Evolutionary conservation across 2,329 filamentous ascomycete genomes (phyloP), one percentile per base, ranked within the genome.

Genomic region (Ophiostoma fasciatum): DNA sequence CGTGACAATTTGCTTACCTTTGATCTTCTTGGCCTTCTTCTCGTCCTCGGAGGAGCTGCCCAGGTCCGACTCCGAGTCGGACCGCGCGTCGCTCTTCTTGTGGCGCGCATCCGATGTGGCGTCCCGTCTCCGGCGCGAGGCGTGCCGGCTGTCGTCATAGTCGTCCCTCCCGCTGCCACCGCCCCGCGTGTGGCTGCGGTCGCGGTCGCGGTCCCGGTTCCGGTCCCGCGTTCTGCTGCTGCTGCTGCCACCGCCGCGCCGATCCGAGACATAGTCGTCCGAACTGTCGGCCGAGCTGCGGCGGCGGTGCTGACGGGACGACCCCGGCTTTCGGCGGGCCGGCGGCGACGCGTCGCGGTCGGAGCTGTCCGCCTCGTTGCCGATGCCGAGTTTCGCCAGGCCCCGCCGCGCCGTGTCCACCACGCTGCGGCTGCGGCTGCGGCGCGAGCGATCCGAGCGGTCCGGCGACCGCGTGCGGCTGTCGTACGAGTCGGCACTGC

Each of bases 391-490:
- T 50, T 70, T 74, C 45, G 73, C 71, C 26, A 78, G 58, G 36
- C 71, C 63, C 41, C 71, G 71, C 38, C 74, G 69, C 15, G 72
- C 70, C 36, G 61, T 61, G 49, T 77, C 72, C 8, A 75, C 71
- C n/a, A 78, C 65, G 50, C 73, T 78, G 42, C 72, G 71, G 59
- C 74, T 78, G 44, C 73, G 68, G 55, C 70, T 69, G 33, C 66
- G 62, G 42, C 44, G 55, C 26, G 49, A 51, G 15, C 47, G 51
- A 36, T 65, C 58, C 26, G 49, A 51, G 15, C 47, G 51, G 36
- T 65, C 58, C 3, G 61, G 61, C 2, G 60, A 63, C 3, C 49
- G 51, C 17, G 50, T 47, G 27, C 59, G 60, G 44, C 58, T 61
- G 41, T 64, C 61, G 36, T 62, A 59, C 8, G 66, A 66, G 42